Percentiles rank a stretch among this genome's conserved stretches.
Evolutionary conservation across 257 asterid species (phyloP).

Genomic region (Mentha longifolia): DNA sequence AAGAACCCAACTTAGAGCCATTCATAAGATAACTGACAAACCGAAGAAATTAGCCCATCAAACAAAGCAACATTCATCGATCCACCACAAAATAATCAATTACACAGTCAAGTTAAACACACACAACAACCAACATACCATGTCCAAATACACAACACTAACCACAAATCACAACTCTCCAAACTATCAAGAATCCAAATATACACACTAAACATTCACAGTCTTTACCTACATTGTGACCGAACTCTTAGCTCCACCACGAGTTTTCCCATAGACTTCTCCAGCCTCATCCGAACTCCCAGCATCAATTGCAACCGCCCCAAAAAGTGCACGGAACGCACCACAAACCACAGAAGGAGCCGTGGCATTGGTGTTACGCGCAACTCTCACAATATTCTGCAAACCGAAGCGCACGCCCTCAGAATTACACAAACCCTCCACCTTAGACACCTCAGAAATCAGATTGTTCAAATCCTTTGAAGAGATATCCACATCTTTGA

Average conservation of each 20-base stretch:
- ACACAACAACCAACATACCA: slow-evolving; percentile 21
- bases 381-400: slow-evolving; percentile 70
- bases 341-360: slow-evolving; percentile 75
- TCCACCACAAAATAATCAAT: slow-evolving; percentile 10
- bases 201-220: slow-evolving; percentile 22
- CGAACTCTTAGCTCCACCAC: slow-evolving; percentile 32
- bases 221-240: slow-evolving; percentile 46
- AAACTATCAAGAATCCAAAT: slow-evolving; percentile 10
- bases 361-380: slow-evolving; percentile 57
- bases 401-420: slow-evolving; percentile 61
- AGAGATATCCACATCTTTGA: slow-evolving; percentile 50
- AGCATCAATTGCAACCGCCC: slow-evolving; percentile 72
- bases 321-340: slow-evolving; percentile 74
- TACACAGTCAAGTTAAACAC: slow-evolving; percentile 6
- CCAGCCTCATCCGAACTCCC: slow-evolving; percentile 59
- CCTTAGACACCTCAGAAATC: slow-evolving; percentile 50
- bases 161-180: slow-evolving; percentile 21
- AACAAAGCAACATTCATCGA: background rate
- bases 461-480: slow-evolving; percentile 57
- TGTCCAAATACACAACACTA: slow-evolving; percentile 10
- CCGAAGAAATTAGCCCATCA: slow-evolving; percentile 9
- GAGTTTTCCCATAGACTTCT: slow-evolving; percentile 43
- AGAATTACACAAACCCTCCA: slow-evolving; percentile 56
- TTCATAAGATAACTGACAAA: background rate
- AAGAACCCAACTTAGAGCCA: slow-evolving; percentile 10